Evolutionary conservation across 768 basidiomycete species (phyloP), one percentile per base, ranked within the genome.

Genomic region (Panellus pusillus): DNA sequence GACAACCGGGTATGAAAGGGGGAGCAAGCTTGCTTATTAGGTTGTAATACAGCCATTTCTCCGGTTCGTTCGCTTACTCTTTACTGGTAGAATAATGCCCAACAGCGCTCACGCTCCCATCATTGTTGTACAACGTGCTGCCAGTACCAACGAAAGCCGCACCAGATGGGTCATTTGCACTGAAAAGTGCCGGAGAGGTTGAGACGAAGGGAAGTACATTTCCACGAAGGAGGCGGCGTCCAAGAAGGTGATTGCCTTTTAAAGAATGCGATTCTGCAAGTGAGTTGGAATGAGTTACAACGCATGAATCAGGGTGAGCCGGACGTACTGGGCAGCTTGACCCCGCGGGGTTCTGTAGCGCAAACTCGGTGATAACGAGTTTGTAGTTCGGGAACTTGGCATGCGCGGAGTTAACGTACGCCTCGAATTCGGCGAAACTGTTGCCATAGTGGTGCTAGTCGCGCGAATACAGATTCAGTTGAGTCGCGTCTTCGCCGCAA

Each of bases 191-290:
- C 1, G 72, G 63, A 14, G 69, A 61, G 4, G 66, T 66, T 4
- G 71, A 72, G 32, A 70, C 32, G 60, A 73, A 73, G 37, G 72
- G 63, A 73, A 73, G 57, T 73, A 73, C 44, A 74, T 65, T 13
- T 63, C 17, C 15, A 73, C 64, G 17, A 70, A 73, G 27, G 65
- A 41, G 5, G 66, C 62, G 12, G 40, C 35, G 36, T 73, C 72
- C 7, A 73, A 68, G 64, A 73, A 73, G 15, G 62, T 15, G 47
- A 62, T 62, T 15, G 58, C 58, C 37, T 54, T 43, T 37, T 42
- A 53, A 62, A 61, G 53, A 64, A 51, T 4, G 52, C 29, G 60
- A 57, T 48, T 19, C 45, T 44, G 37, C 38, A 39, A 44, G 44
- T 1, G 38, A 38, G 17, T 18, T 20, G 14, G n/a, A 35, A 48